Evolutionary conservation across 208 protist species (phyloP).

Genomic region (Leptomonas seymouri): DNA sequence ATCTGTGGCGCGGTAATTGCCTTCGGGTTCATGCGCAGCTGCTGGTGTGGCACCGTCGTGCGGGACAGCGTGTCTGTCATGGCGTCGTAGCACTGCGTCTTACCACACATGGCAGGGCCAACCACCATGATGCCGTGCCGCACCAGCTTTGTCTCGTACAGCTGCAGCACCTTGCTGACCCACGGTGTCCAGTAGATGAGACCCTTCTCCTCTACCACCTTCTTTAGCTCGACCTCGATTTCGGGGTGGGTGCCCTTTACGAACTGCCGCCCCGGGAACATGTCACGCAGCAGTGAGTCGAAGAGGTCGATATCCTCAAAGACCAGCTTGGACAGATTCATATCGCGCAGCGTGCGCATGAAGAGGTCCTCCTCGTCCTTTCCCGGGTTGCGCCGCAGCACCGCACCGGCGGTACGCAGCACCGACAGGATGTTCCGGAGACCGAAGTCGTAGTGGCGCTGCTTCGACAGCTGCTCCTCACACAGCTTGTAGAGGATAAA

Average conservation of each 20-base stretch:
- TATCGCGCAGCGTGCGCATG: slow-evolving; percentile 97
- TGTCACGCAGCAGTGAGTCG: slow-evolving; percentile 94
- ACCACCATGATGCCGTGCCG: slow-evolving; percentile 97
- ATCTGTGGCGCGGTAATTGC: slow-evolving; percentile 96
- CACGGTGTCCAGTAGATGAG: slow-evolving; percentile 87
- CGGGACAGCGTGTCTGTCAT: slow-evolving; percentile 90
- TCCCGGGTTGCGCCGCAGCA: slow-evolving; percentile 83
- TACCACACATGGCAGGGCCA: slow-evolving; percentile 93
- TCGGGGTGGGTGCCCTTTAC: slow-evolving; percentile 93
- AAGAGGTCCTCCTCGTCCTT: slow-evolving; percentile 95
- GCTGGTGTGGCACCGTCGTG: slow-evolving; percentile 88
- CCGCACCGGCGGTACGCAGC: slow-evolving; percentile 94
- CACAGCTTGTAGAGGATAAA: slow-evolving; percentile 96
- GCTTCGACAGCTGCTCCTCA: slow-evolving; percentile 98
- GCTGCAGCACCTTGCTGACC: slow-evolving; percentile 94
- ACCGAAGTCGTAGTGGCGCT: slow-evolving; percentile 98
- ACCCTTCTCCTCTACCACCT: slow-evolving; percentile 86
- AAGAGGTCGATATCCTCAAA: slow-evolving; percentile 98
- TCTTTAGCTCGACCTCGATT: slow-evolving; percentile 90
- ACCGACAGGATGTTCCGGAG: slow-evolving; percentile 98
- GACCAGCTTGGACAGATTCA: slow-evolving; percentile 98
- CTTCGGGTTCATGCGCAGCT: slow-evolving; percentile 96
- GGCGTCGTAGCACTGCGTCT: slow-evolving; percentile 94
- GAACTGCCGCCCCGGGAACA: slow-evolving; percentile 93
- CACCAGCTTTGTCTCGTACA: slow-evolving; percentile 96